These are phyloP conservation scores for Floccularia luteovirens DNA, from an alignment of 768 basidiomycete genomes.

Conservation along the genomic window DNA sequence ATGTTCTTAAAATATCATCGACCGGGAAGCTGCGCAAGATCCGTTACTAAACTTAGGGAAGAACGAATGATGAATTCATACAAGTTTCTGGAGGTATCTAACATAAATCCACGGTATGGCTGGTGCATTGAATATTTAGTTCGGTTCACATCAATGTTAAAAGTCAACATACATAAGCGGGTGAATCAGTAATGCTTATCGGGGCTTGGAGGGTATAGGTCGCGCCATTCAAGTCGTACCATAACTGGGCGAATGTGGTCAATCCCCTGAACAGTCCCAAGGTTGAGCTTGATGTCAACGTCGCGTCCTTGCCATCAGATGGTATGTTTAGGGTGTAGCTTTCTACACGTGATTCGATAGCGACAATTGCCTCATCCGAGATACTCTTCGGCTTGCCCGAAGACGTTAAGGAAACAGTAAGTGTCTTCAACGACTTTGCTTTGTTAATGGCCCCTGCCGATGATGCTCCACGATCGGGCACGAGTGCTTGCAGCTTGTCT, in stretches of 20 bases:
- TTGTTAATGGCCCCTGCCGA: slow-evolving; percentile 29
- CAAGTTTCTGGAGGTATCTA: slow-evolving; percentile 78
- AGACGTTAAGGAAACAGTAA: slow-evolving; percentile 35
- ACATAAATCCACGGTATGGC: slow-evolving; percentile 72
- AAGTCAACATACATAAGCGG: slow-evolving; percentile 48
- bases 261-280: slow-evolving; percentile 67
- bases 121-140: slow-evolving; percentile 12
- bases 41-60: slow-evolving; percentile 2
- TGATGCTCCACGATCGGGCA: slow-evolving; percentile 51
- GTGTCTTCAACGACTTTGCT: slow-evolving; percentile 33
- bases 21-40: slow-evolving; percentile 43
- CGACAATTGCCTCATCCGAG: slow-evolving; percentile 42
- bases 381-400: slow-evolving; percentile 34
- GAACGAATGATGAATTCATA: slow-evolving; percentile 17
- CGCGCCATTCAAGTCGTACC: slow-evolving; percentile 47
- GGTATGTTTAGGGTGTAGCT: slow-evolving; percentile 54
- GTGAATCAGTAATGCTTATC: slow-evolving; percentile 50
- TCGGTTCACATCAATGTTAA: not conserved
- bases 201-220: slow-evolving; percentile 53
- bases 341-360: slow-evolving; percentile 50
- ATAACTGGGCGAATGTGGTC: slow-evolving; percentile 67
- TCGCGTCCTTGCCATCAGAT: slow-evolving; percentile 44
- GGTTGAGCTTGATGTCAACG: slow-evolving; percentile 52
- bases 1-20: slow-evolving; percentile 53
- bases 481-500: slow-evolving; percentile 55